phyloP scores from a whole-genome alignment of 75 land plant genomes.

The Pseudotsuga menziesii region DNA sequence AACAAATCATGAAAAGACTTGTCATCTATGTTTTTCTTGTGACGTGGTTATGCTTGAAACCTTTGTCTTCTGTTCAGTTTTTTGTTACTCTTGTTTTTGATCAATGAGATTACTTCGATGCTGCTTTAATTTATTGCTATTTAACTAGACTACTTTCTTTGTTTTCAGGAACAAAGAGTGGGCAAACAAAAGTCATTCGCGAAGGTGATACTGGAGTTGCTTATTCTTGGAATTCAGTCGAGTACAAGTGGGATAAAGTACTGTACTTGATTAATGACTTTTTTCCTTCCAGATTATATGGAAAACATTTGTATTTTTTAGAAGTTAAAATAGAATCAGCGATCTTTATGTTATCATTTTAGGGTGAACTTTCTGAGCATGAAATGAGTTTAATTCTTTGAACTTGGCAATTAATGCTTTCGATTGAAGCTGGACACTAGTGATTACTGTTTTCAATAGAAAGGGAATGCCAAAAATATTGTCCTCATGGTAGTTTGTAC shows the following conservation, averaged over 20 bases:
- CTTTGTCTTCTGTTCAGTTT: not conserved
- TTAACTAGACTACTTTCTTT: not conserved
- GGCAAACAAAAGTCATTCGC: constrained; percentile 80
- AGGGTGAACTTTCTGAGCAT: not conserved
- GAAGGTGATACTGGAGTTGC: constrained; percentile 99
- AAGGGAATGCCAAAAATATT: too few species aligned
- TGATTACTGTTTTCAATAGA: too few species aligned
- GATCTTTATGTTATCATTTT: not conserved
- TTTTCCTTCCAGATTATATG: not conserved
- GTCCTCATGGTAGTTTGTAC: too few species aligned
- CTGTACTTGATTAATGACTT: not conserved
- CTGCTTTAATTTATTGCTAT: not conserved
- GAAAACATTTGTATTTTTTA: not conserved
- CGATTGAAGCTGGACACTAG: too few species aligned
- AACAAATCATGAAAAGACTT: not conserved
- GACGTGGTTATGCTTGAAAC: not conserved
- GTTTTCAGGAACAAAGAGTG: constrained; percentile 61
- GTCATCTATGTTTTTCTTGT: not conserved
- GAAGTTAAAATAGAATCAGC: not conserved
- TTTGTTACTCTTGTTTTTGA: not conserved
- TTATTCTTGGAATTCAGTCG: constrained; percentile 80
- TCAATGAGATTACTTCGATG: not conserved
- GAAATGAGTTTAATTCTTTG: not conserved
- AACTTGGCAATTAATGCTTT: not conserved
- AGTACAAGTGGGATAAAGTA: constrained; percentile 92